These are phyloP conservation scores for Globisporangium heterothallicum DNA, from an alignment of 352 stramenopile genomes.

Conservation along the genomic window DNA sequence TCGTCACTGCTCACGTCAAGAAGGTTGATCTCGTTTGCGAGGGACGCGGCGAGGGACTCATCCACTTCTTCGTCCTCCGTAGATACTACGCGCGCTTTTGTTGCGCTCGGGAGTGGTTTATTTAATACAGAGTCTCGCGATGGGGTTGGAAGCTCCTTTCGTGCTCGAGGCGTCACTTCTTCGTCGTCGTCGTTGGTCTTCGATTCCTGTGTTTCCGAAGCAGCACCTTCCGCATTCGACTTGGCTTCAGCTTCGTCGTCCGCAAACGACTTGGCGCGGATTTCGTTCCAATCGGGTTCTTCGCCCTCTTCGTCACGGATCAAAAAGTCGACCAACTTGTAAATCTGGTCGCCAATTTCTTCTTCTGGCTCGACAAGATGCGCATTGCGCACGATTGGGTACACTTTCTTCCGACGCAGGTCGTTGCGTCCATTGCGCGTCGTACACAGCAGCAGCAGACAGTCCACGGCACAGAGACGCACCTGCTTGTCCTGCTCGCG, in stretches of 20 bases:
- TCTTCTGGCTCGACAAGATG: slow-evolving; percentile 78
- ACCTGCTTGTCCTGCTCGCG: slow-evolving; percentile 72
- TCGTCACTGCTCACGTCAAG: slow-evolving; percentile 85
- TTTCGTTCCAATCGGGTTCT: slow-evolving; percentile 76
- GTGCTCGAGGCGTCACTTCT: slow-evolving; percentile 3
- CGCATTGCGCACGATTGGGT: slow-evolving; percentile 79
- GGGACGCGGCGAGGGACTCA: slow-evolving; percentile 53
- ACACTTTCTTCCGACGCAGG: slow-evolving; percentile 81
- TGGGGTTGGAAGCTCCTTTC: slow-evolving; percentile 10
- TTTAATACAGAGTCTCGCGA: slow-evolving; percentile 22
- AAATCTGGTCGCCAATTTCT: slow-evolving; percentile 82
- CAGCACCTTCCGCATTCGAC: neutral
- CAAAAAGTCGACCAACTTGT: slow-evolving; percentile 86
- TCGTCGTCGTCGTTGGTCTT: neutral
- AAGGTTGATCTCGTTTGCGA: slow-evolving; percentile 62
- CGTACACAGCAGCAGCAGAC: slow-evolving; percentile 70
- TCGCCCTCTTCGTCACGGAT: slow-evolving; percentile 86
- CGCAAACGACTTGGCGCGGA: slow-evolving; percentile 62
- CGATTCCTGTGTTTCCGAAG: neutral
- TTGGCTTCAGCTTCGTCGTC: slow-evolving; percentile 19
- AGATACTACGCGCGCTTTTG: slow-evolving; percentile 14
- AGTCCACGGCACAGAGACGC: slow-evolving; percentile 66
- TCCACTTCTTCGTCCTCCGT: slow-evolving; percentile 61
- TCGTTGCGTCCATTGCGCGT: slow-evolving; percentile 74
- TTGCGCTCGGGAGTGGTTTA: slow-evolving; percentile 32